Evolutionary conservation across 352 stramenopile species (phyloP).

Genomic region (Globisporangium cederbergense): DNA sequence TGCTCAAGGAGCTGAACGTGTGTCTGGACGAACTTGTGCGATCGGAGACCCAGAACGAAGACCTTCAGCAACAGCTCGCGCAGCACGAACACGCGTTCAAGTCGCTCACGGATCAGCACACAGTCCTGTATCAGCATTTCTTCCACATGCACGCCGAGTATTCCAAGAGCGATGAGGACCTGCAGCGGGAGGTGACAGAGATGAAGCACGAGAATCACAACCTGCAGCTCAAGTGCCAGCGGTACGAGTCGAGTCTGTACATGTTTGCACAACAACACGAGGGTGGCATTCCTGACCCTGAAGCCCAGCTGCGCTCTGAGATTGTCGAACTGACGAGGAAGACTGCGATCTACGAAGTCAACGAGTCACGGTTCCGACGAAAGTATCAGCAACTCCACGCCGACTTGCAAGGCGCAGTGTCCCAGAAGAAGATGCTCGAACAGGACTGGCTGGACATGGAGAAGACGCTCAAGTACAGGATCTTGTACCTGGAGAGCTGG

Average conservation of each 20-base stretch:
- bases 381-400: constrained; percentile 50
- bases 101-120: constrained; percentile 68
- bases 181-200: constrained; percentile 39
- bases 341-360: constrained; percentile 78
- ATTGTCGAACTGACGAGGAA: constrained; percentile 73
- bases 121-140: constrained; percentile 67
- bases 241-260: constrained; percentile 53
- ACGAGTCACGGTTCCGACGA: constrained; percentile 70
- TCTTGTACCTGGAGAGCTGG: constrained; percentile 91
- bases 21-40: constrained; percentile 61
- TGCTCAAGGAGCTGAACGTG: constrained; percentile 61
- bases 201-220: constrained; percentile 36
- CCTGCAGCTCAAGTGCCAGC: constrained; percentile 43
- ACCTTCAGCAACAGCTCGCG: constrained; percentile 37
- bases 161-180: constrained; percentile 30
- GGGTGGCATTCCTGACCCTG: constrained; percentile 16
- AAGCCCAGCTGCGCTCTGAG: constrained; percentile 40
- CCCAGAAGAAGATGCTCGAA: constrained; percentile 41
- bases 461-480: constrained; percentile 78
- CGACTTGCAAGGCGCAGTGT: constrained; percentile 33
- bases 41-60: constrained; percentile 45
- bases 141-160: constrained; percentile 58
- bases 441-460: constrained; percentile 87
- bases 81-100: constrained; percentile 55
- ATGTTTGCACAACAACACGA: constrained; percentile 33